Base-by-base conservation (phyloP, 305 asterid species). In the Caryopteris hybrid region DNA sequence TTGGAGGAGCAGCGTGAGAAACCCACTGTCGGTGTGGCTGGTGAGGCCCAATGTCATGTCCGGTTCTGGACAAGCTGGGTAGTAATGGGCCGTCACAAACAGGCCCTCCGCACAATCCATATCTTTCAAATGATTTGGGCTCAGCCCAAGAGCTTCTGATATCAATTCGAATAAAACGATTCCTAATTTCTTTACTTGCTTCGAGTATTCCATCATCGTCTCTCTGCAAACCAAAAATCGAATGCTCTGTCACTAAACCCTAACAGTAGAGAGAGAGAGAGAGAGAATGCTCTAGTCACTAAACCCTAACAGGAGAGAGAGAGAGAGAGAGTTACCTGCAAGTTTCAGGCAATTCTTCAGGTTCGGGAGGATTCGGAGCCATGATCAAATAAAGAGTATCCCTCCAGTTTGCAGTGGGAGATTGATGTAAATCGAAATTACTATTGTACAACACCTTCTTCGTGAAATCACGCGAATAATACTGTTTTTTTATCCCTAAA, bases 51-150 rank as follows among this genome's bases (percentile, higher is more conserved):
- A 43, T 0, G 81, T 73, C 31, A 51, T 50, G 56, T 73, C 73
- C 0, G 81, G 81, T n/a, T 77, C 67, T 0, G 81, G 81, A 34
- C 81, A 77, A 2, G 78, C 47, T 1, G 81, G 81, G 33, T 77
- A 73, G 33, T 73, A 77, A 16, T 73, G 71, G 42, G 70, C 41
- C 9, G 18, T 8, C 1, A 46, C 3, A 2, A 34, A 17, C 9
- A 68, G 64, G 4, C 64, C 55, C 46, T 74, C 74, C 0, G 48
- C 70, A 8, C 79, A 74, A 4, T 29, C 66, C 57, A 74, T 63
- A 6, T 75, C 52, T 0, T 10, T 20, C 11, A 74, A 45, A 39
- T 63, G 65, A 17, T 59, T 46, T 0, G 51, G 33, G 9, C 50
- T 8, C 2, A 74, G 74, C 4, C 71, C 79, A 4, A 74, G 64